phyloP scores from a whole-genome alignment of 306 rosid genomes.

The Quercus berberidifolia region DNA sequence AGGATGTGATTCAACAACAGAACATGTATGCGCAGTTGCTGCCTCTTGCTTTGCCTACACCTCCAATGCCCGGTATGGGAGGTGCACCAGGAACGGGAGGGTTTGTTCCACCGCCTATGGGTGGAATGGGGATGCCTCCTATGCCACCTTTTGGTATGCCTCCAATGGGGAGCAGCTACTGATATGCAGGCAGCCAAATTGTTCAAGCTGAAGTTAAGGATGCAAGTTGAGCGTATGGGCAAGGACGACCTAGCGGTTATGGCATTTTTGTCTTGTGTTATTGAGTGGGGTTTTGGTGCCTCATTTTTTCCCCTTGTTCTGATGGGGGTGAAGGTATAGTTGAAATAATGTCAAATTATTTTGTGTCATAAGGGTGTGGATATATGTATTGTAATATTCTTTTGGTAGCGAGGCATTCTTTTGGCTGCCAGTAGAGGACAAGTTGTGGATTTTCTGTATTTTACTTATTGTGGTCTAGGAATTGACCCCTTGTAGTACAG shows the following conservation, averaged over 20 bases:
- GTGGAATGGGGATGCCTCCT: constrained; percentile 98
- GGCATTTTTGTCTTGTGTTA: constrained; percentile 25
- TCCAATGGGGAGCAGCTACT: constrained; percentile 90
- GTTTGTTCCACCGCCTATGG: constrained; percentile 75
- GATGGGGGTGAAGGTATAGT: constrained; percentile 52
- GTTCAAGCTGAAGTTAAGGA: neutral
- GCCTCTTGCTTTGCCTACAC: constrained; percentile 98
- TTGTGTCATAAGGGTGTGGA: constrained; percentile 53
- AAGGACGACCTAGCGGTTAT: constrained; percentile 33
- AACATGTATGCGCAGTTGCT: constrained; percentile 95
- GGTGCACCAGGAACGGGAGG: constrained; percentile 68
- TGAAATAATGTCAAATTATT: constrained; percentile 45
- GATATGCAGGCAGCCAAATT: constrained; percentile 16
- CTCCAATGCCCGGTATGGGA: constrained; percentile 94
- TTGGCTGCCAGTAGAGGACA: constrained; percentile 51
- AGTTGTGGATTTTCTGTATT: constrained; percentile 54
- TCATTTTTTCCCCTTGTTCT: constrained; percentile 40
- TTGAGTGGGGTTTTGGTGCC: constrained; percentile 38
- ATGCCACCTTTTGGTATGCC: constrained; percentile 99
- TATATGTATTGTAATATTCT: constrained; percentile 60
- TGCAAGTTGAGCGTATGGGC: constrained; percentile 2
- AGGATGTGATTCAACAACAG: constrained; percentile 26
- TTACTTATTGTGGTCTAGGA: constrained; percentile 38
- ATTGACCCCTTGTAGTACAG: constrained; percentile 34
- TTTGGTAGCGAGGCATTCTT: constrained; percentile 68